Base-by-base conservation (phyloP, 2,329 filamentous ascomycete genomes). In the Trichoderma guizhouense region DNA sequence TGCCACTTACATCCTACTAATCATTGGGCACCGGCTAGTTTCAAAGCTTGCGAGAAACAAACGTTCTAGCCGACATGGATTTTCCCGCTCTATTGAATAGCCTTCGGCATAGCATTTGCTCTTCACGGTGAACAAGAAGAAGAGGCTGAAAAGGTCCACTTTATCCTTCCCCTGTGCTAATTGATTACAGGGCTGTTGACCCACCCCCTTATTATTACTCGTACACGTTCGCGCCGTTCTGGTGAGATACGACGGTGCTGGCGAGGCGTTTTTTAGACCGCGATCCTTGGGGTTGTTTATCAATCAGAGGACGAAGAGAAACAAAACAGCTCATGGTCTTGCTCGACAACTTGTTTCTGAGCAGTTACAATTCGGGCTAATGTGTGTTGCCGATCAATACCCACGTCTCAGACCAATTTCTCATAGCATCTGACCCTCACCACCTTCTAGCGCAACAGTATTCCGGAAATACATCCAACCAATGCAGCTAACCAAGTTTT, bases 61-160 rank as follows among this genome's bases (percentile, higher is more conserved):
- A 43, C 36, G 21, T 62, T 18, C 21, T 24, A 30, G 24, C 11
- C 43, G 43, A 51, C 43, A 51, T 51, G 43, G n/a, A 15, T 30
- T 9, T 24, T 65, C 7, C 7, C n/a, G 30, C 63, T n/a, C 47
- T 26, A 51, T 7, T n/a, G n/a, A 43, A 15, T 4, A 39, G 36
- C 36, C 28, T 34, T 60, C 30, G 57, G 57, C 57, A 34, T 15
- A 60, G 57, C 30, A 60, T 4, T 60, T 34, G 18, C 57, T 32
- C 21, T 60, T 34, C 18, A 34, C 26, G 26, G 18, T 34, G 28
- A 58, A 30, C 26, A n/a, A 7, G 15, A 43, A 43, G 32, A 67
- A 67, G 64, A 67, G 64, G 64, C 64, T 67, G 21, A 67, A 67
- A 26, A n/a, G 9, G 8, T 36, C 64, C 64, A 28, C 64, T 14